Percentiles rank a stretch among this genome's conserved stretches.
phyloP scores from a whole-genome alignment of 768 basidiomycete species.

The Neoboletus magnificus region DNA sequence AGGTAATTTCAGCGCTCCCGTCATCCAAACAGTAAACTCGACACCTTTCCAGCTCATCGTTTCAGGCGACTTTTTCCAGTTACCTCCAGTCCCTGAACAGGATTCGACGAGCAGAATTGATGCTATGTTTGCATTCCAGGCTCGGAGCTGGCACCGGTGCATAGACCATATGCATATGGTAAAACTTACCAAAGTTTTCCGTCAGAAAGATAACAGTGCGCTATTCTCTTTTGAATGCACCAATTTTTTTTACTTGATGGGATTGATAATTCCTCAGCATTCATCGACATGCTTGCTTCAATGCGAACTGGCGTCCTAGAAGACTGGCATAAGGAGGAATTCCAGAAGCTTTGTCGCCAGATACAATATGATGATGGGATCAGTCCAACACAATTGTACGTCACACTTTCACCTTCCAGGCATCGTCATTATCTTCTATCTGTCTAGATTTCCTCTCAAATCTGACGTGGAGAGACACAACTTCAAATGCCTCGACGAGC shows the following conservation, averaged over 20 bases:
- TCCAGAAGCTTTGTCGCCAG: conserved; percentile 59
- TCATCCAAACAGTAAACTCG: conserved; percentile 1
- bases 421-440: not conserved
- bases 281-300: conserved; percentile 95
- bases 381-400: conserved; percentile 85
- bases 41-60: conserved; percentile 53
- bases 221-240: not conserved
- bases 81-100: conserved; percentile 63
- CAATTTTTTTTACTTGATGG: not conserved
- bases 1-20: conserved; percentile 33
- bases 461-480: conserved; percentile 26
- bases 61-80: conserved; percentile 79
- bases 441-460: conserved; percentile 28
- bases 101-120: conserved; percentile 49
- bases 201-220: conserved; percentile 61
- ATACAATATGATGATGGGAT: conserved; percentile 78
- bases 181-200: conserved; percentile 62
- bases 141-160: conserved; percentile 54
- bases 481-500: conserved; percentile 13
- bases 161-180: conserved; percentile 43
- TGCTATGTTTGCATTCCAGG: conserved; percentile 64
- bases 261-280: conserved; percentile 45
- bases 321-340: conserved; percentile 59
- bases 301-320: conserved; percentile 89
- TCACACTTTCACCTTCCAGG: not conserved